These are phyloP conservation scores for Aspergillus quadrilineatus DNA, from an alignment of 2,329 filamentous ascomycete species.

Conservation along the genomic window DNA sequence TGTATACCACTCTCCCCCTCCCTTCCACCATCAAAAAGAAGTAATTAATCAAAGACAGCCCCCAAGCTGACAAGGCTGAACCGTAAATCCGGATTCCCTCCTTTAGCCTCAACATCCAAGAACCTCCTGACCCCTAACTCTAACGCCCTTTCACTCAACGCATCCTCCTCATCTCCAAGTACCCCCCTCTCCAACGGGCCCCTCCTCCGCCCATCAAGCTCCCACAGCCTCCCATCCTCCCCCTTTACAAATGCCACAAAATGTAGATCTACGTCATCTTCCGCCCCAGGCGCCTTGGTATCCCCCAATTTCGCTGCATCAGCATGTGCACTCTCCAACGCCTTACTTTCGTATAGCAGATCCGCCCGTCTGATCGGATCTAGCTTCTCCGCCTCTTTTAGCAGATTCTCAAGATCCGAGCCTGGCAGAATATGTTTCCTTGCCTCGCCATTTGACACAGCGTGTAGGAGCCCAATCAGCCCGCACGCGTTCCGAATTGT, in stretches of 20 bases:
- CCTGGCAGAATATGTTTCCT: slow-evolving; percentile 58
- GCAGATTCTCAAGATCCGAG: slow-evolving; percentile 53
- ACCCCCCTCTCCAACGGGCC: slow-evolving; percentile 69
- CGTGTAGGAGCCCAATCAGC: slow-evolving; percentile 83
- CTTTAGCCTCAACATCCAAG: slow-evolving; percentile 57
- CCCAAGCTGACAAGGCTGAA: slow-evolving; percentile 64
- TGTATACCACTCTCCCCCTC: no score
- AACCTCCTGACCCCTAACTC: slow-evolving; percentile 65
- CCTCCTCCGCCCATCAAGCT: slow-evolving; percentile 72
- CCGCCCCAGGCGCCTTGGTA: slow-evolving; percentile 72
- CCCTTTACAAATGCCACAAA: slow-evolving; percentile 93
- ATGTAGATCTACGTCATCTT: slow-evolving; percentile 86
- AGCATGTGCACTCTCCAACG: slow-evolving; percentile 75
- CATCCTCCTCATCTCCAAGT: slow-evolving; percentile 63
- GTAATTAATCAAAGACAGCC: slow-evolving; percentile 54
- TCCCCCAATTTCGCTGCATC: slow-evolving; percentile 75
- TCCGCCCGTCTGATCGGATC: slow-evolving; percentile 65
- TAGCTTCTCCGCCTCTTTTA: slow-evolving; percentile 69
- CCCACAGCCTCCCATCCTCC: slow-evolving; percentile 70
- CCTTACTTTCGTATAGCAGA: slow-evolving; percentile 73
- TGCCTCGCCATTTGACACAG: slow-evolving; percentile 73
- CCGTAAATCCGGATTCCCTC: slow-evolving; percentile 56
- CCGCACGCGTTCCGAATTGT: slow-evolving; percentile 94
- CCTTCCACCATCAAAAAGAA: background rate
- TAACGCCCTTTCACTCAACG: slow-evolving; percentile 72